These are phyloP conservation scores for Nicotiana sylvestris DNA, from an alignment of 257 asterid genomes.

Conservation along the genomic window DNA sequence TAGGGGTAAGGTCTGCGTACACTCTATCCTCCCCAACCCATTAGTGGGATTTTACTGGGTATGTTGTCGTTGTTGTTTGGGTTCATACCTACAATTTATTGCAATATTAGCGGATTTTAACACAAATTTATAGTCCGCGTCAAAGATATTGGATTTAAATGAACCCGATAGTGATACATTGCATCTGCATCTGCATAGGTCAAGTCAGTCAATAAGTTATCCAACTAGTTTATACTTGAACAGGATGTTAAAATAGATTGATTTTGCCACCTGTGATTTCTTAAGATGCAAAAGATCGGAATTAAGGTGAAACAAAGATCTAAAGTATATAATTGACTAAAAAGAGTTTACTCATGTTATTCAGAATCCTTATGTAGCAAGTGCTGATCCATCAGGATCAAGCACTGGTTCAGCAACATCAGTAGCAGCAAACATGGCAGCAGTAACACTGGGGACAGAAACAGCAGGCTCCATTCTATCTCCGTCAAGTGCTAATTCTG, in stretches of 20 bases:
- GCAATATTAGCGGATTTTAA: too few species aligned
- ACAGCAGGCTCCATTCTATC: constrained; percentile 60
- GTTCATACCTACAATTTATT: too few species aligned
- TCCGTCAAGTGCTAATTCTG: constrained; percentile 52
- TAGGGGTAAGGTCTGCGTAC: too few species aligned
- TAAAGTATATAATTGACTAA: not conserved
- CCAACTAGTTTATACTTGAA: not conserved
- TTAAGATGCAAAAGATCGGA: not conserved
- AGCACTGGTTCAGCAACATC: constrained; percentile 75
- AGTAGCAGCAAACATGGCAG: constrained; percentile 60
- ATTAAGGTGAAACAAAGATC: too few species aligned
- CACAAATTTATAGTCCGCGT: too few species aligned
- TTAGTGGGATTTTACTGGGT: too few species aligned
- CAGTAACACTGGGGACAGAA: constrained; percentile 61
- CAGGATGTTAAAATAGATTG: not conserved
- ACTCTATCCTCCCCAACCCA: too few species aligned
- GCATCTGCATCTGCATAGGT: not conserved
- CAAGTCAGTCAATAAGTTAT: not conserved
- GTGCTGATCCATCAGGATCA: constrained; percentile 53
- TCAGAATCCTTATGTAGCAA: constrained; percentile 55
- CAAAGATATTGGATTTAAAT: too few species aligned
- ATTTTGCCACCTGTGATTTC: not conserved
- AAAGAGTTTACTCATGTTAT: not conserved
- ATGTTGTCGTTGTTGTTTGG: too few species aligned
- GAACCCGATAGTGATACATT: too few species aligned